A percentile compares a stretch with the other conserved stretches of the same genome.
Conservation (phyloP, 768 basidiomycete species). For the Boletus edulis region DNA sequence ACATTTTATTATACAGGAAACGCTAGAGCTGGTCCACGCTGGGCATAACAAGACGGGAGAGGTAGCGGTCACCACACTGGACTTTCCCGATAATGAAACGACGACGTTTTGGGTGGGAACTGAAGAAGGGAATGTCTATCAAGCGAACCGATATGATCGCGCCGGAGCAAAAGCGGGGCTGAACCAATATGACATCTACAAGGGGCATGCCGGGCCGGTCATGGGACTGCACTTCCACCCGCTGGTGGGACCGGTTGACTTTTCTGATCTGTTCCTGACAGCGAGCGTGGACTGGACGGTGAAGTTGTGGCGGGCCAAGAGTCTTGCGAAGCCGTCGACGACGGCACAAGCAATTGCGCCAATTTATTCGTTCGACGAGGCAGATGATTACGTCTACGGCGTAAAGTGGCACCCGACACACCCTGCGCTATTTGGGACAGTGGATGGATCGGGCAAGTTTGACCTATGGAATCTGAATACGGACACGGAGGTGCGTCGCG, state of each 20-base stretch:
- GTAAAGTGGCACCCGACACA: constrained; percentile 97
- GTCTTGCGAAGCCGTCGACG: constrained; percentile 70
- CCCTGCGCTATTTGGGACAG: constrained; percentile 90
- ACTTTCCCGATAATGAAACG: constrained; percentile 95
- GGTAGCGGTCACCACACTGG: constrained; percentile 89
- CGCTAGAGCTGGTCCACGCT: constrained; percentile 81
- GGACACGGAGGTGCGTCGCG: constrained; percentile 84
- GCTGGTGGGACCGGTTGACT: constrained; percentile 85
- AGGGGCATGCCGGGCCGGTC: constrained; percentile 89
- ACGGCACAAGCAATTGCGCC: constrained; percentile 55
- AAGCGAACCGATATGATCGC: constrained; percentile 95
- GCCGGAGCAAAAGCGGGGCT: constrained; percentile 96
- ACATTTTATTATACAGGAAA: constrained; percentile 60
- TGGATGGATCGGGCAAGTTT: constrained; percentile 94
- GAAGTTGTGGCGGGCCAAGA: constrained; percentile 91
- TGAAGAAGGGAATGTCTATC: constrained; percentile 96
- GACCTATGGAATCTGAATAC: constrained; percentile 96
- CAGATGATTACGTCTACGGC: constrained; percentile 98
- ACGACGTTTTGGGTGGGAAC: constrained; percentile 98
- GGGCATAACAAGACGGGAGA: constrained; percentile 97
- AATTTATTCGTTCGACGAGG: constrained; percentile 93
- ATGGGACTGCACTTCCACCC: constrained; percentile 97
- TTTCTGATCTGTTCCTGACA: constrained; percentile 92
- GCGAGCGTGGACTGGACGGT: constrained; percentile 97
- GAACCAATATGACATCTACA: constrained; percentile 90